Evolutionary conservation across 1,139 yeast species (phyloP).

Genomic region (Kodamaea arcana): DNA sequence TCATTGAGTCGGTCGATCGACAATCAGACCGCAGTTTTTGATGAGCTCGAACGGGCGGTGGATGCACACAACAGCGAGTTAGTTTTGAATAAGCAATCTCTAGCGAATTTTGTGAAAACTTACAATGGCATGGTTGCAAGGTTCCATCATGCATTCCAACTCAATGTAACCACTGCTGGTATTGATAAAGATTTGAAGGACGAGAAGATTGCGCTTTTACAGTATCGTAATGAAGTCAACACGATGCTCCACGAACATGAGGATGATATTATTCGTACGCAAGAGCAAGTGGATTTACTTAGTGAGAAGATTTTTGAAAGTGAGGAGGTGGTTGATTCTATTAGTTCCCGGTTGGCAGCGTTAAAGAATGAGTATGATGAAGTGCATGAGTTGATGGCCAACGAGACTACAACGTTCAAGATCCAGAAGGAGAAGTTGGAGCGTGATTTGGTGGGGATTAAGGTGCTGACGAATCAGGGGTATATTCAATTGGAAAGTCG

Average conservation of each 20-base stretch:
- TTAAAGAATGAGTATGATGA: constrained; percentile 56
- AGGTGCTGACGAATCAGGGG: constrained; percentile 51
- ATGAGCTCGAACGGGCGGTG: constrained; percentile 30
- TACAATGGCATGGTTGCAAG: constrained; percentile 55
- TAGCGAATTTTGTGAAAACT: constrained; percentile 49
- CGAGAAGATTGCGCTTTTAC: constrained; percentile 36
- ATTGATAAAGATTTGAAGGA: constrained; percentile 34
- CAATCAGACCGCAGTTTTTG: constrained; percentile 39
- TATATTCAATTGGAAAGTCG: constrained; percentile 53
- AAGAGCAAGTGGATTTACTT: constrained; percentile 55
- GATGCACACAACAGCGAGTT: constrained; percentile 47
- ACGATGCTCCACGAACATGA: constrained; percentile 49
- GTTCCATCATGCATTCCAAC: constrained; percentile 31
- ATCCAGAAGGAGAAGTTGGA: constrained; percentile 66
- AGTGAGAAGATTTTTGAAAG: constrained; percentile 54
- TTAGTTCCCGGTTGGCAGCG: constrained; percentile 54
- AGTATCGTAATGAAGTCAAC: constrained; percentile 47
- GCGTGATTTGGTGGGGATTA: constrained; percentile 54
- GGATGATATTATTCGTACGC: constrained; percentile 56
- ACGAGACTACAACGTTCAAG: constrained; percentile 51
- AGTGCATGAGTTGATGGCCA: constrained; percentile 51
- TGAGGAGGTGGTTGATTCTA: constrained; percentile 53
- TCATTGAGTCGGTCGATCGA: constrained; percentile 56
- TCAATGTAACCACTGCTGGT: constrained; percentile 17
- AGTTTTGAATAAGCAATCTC: constrained; percentile 43